A percentile compares a stretch with the other conserved stretches of the same genome.
Evolutionary conservation across 768 basidiomycete genomes (phyloP).

Genomic region (Psilocybe tampanensis): DNA sequence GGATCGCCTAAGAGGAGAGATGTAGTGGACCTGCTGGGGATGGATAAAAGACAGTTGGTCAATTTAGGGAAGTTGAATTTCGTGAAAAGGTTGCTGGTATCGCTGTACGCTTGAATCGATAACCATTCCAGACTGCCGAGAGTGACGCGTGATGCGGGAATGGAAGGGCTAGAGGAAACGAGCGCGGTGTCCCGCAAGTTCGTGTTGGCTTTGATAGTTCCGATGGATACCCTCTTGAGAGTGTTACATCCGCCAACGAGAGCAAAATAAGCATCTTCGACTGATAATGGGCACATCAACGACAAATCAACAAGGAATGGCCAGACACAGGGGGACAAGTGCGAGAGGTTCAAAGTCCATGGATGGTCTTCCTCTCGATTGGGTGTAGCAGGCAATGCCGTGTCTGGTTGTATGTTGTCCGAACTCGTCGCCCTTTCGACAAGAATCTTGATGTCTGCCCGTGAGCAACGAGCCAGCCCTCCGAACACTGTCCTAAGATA

Average conservation of each 20-base stretch:
- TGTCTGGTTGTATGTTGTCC: not conserved
- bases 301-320: not conserved
- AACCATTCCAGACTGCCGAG: no score
- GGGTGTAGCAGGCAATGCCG: no score
- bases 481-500: not conserved
- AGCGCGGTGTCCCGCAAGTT: not conserved
- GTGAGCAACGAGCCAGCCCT: not conserved
- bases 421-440: not conserved
- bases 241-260: not conserved
- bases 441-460: not conserved
- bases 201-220: not conserved
- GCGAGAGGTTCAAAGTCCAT: no score
- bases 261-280: not conserved
- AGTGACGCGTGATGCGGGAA: not conserved
- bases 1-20: not conserved
- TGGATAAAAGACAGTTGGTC: no score
- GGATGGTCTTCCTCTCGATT: not conserved
- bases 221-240: not conserved
- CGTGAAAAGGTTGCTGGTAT: no score
- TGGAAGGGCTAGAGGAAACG: not conserved
- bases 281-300: not conserved
- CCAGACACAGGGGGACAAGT: not conserved
- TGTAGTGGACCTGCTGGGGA: no score
- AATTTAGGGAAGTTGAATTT: no score
- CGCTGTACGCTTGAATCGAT: no score